Evolutionary conservation across 2,329 filamentous ascomycete genomes (phyloP).

Genomic region (Phaeosphaeria sp.): DNA sequence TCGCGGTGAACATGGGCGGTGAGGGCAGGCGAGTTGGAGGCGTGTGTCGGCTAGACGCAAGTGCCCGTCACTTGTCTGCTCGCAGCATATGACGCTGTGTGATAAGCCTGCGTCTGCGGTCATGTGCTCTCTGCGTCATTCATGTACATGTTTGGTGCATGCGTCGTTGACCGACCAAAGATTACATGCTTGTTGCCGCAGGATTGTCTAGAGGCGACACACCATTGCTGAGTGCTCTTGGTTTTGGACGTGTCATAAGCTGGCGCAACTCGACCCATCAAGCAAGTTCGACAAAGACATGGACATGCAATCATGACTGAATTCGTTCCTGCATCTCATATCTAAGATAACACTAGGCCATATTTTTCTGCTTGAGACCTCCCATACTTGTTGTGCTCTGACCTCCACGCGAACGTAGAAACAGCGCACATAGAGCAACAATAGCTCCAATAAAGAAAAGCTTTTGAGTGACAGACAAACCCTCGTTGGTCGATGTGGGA

Average conservation of each 20-base stretch:
- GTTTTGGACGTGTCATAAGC: too few relatives aligned
- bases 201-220: too few relatives aligned
- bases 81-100: constrained; percentile 2
- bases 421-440: constrained; percentile 50
- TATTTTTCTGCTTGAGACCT: constrained; percentile 44
- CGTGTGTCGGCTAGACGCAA: background rate
- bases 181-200: too few relatives aligned
- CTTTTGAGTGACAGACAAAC: constrained; percentile 54
- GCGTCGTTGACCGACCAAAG: too few relatives aligned
- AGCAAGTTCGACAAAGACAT: too few relatives aligned
- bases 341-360: too few relatives aligned
- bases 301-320: too few relatives aligned
- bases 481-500: constrained; percentile 32
- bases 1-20: constrained; percentile 33
- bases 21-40: background rate
- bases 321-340: too few relatives aligned
- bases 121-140: too few relatives aligned
- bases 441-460: constrained; percentile 53
- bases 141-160: too few relatives aligned
- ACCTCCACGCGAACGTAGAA: constrained; percentile 46
- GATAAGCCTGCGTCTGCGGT: background rate
- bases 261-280: too few relatives aligned
- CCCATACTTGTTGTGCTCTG: constrained; percentile 17
- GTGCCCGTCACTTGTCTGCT: constrained; percentile 1
- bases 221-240: too few relatives aligned